Base-by-base conservation (phyloP, 306 rosid species). In the Rubus parviflorus region DNA sequence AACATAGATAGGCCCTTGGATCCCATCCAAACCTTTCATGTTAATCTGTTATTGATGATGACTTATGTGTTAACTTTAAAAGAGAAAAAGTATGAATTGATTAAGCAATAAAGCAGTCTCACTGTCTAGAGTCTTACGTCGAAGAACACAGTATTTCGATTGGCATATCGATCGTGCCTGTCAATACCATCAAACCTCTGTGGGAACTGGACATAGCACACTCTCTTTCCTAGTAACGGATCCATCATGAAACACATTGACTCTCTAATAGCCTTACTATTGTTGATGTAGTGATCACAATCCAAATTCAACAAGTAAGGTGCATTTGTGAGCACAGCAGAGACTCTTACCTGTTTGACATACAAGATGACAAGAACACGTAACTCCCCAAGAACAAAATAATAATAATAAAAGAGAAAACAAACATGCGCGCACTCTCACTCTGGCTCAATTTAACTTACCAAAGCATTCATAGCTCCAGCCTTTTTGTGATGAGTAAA, bases 161-260 rank as follows among this genome's bases (percentile, higher is more conserved):
- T 84, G 51, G 80, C 81, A 79, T 78, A 83, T 81, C 75, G 81
- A 42, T 85, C 87, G 67, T 54, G n/a, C 41, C 2, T 71, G 9
- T 80, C 81, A 57, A 81, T 75, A 45, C 66, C 90, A 81, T 80
- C 87, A 77, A 84, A 87, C 43, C 90, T 83, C 60, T 81, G 89
- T 0, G 93, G 89, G 81, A 91, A 89, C 42, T 91, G 96, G 46
- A 91, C 91, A 79, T 52, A 89, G 81, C 90, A 87, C 43, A 86
- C 84, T 74, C 88, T 85, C 82, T 87, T 84, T 54, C 87, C 92
- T 45, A 75, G 64, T 58, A 86, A 37, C 12, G 88, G 92, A 48
- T 89, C 96, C 96, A 91, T 87, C 93, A 91, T 86, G 88, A 91
- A 91, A 85, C 96, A 91, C 96, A 91, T 91, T 13, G 96, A 83